Percentiles rank a stretch among this genome's conserved stretches.
These are phyloP conservation scores for Pelargonium myrrhifolium DNA, from an alignment of 441 rosid species.

Conservation along the genomic window DNA sequence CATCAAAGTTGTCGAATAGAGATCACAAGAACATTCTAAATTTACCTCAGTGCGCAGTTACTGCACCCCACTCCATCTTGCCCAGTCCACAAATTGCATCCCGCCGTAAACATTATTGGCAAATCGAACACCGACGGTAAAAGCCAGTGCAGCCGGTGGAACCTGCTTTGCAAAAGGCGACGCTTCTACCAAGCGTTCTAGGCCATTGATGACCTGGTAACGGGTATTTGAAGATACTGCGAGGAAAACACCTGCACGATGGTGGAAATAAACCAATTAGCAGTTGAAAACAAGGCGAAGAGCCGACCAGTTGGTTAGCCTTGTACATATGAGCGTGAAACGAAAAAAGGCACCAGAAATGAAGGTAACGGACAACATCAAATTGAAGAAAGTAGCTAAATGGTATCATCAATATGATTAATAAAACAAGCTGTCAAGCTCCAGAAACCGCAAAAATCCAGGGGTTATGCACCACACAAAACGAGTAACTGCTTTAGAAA, in stretches of 20 bases:
- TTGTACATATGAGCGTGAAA: no score
- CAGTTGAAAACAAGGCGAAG: not conserved
- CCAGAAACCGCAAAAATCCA: no score
- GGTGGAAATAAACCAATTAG: conserved; percentile 7
- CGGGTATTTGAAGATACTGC: conserved; percentile 82
- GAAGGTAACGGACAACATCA: no score
- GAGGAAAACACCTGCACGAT: conserved; percentile 71
- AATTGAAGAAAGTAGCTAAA: no score
- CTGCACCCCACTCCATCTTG: conserved; percentile 84
- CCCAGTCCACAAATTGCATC: conserved; percentile 94
- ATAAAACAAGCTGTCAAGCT: no score
- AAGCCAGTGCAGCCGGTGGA: conserved; percentile 79
- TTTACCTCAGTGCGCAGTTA: not conserved
- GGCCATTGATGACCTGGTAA: conserved; percentile 78
- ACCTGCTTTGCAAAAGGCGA: conserved; percentile 61
- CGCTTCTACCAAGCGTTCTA: conserved; percentile 72
- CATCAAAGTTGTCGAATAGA: no score
- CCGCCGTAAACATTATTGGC: conserved; percentile 90
- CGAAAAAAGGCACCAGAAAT: no score
- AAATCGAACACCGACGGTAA: conserved; percentile 80
- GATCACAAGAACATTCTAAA: no score
- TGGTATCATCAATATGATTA: no score
- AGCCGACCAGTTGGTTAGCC: no score
- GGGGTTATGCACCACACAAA: no score
- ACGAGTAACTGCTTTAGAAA: no score